Conservation (phyloP, 352 stramenopile species). For the Globisporangium barbulae region DNA sequence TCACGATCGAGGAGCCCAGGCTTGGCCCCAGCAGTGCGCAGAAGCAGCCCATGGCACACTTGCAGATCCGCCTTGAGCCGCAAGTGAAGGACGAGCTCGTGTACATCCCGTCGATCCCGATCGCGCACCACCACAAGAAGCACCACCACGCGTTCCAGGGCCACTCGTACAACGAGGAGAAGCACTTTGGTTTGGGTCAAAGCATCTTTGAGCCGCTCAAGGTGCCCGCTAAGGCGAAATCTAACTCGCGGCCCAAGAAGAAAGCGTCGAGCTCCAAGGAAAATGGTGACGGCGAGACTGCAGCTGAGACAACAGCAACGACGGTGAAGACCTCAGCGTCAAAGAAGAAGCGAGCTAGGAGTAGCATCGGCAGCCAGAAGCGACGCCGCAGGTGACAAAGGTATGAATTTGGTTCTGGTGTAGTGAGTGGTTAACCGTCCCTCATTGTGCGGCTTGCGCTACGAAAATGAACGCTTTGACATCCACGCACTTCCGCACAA, state of each 20-base stretch:
- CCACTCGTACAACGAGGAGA: conserved; percentile 59
- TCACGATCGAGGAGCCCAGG: conserved; percentile 23
- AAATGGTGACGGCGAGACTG: background rate
- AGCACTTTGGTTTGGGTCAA: conserved; percentile 66
- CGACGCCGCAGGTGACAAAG: conserved; percentile 30
- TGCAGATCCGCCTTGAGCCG: conserved; percentile 4
- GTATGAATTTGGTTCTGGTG: background rate
- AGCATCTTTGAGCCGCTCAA: conserved; percentile 73
- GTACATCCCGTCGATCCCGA: conserved; percentile 59
- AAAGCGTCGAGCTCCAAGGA: conserved; percentile 14
- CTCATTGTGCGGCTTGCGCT: background rate
- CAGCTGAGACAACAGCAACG: conserved; percentile 10
- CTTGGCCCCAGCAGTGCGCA: conserved; percentile 9
- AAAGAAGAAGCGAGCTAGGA: conserved; percentile 26
- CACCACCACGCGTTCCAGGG: conserved; percentile 40
- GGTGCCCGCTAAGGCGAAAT: conserved; percentile 36
- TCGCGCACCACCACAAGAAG: conserved; percentile 48
- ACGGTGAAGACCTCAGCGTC: background rate
- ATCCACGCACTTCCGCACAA: background rate
- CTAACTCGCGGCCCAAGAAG: conserved; percentile 28
- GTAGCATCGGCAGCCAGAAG: conserved; percentile 43
- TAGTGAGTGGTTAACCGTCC: background rate
- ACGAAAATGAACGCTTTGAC: background rate
- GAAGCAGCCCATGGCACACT: conserved; percentile 13
- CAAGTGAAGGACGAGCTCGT: conserved; percentile 26